Conservation (phyloP, 2,329 filamentous ascomycete genomes). For the Nigrospora oryzae region DNA sequence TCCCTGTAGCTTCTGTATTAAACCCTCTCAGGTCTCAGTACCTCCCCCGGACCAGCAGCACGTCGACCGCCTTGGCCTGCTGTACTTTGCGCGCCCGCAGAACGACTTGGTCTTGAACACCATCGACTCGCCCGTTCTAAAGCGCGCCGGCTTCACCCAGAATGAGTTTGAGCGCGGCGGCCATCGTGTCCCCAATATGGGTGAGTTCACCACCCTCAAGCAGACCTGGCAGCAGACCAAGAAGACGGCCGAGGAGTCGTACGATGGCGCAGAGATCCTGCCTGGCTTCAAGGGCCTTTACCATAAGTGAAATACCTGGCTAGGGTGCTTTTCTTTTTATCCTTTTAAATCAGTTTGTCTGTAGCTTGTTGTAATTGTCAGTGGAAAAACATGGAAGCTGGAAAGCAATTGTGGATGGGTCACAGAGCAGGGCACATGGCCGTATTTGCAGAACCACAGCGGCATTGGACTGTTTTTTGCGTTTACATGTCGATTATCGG, state of each 20-base stretch:
- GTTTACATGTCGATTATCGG: no score
- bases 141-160: constrained; percentile 19
- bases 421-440: no score
- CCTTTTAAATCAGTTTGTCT: neutral
- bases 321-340: neutral
- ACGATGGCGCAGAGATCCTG: constrained; percentile 22
- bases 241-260: constrained; percentile 12
- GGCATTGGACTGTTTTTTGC: no score
- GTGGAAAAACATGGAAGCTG: no score
- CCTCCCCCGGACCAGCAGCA: constrained; percentile 32
- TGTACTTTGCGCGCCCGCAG: constrained; percentile 41
- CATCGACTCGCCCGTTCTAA: constrained; percentile 26
- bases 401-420: no score
- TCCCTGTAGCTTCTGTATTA: neutral
- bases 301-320: neutral
- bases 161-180: constrained; percentile 28
- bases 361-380: neutral
- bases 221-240: constrained; percentile 28
- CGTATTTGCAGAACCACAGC: no score
- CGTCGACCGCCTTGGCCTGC: constrained; percentile 36
- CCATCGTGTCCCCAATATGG: constrained; percentile 23
- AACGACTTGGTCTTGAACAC: constrained; percentile 28
- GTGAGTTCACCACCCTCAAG: constrained; percentile 26
- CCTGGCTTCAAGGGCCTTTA: constrained; percentile 22
- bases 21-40: constrained; percentile 19